Evolutionary conservation across 257 asterid genomes (phyloP).

Genomic region (Solanum chmielewskii): DNA sequence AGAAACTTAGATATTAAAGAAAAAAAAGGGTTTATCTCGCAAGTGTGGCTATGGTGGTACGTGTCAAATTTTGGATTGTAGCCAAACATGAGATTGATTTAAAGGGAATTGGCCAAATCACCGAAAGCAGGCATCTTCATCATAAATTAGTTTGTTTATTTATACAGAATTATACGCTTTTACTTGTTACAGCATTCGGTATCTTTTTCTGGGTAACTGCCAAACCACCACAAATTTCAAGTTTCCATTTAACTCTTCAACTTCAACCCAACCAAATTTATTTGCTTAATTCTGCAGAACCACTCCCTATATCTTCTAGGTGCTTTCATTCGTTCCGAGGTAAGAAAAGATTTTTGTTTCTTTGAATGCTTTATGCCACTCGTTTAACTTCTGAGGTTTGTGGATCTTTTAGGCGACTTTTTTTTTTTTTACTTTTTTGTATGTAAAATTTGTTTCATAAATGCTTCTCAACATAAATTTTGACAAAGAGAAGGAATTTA

Average conservation of each 20-base stretch:
- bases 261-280: not conserved
- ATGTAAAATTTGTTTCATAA: not conserved
- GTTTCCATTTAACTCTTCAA: not conserved
- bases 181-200: not conserved
- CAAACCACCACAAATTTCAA: not conserved
- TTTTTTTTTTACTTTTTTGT: not conserved
- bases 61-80: not conserved
- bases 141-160: not conserved
- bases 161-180: not conserved
- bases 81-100: not conserved
- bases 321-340: not conserved
- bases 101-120: conserved; percentile 8
- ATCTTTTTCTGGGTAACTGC: not conserved
- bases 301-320: not conserved
- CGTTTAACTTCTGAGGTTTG: not conserved
- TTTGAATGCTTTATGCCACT: not conserved
- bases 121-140: not conserved
- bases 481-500: not conserved
- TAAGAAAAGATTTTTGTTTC: not conserved
- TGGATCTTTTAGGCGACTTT: not conserved
- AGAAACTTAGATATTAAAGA: not conserved
- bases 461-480: not conserved
- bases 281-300: not conserved
- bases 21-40: not conserved
- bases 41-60: not conserved